These are phyloP conservation scores for Boletus huronensis DNA, from an alignment of 768 basidiomycete genomes.

Conservation along the genomic window DNA sequence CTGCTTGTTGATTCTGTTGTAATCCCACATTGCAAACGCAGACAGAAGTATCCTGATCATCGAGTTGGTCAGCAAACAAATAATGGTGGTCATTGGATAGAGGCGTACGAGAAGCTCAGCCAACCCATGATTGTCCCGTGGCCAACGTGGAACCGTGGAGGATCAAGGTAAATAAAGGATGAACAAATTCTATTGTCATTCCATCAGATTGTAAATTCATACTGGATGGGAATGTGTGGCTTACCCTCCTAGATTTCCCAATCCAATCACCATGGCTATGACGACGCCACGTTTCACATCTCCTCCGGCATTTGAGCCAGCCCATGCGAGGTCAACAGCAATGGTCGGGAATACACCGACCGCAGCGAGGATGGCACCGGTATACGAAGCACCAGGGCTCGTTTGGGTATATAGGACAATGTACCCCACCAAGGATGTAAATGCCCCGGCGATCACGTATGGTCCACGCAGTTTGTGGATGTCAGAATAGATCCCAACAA, in stretches of 20 bases:
- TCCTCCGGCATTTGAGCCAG: conserved; percentile 52
- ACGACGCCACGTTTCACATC: conserved; percentile 50
- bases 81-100: conserved; percentile 9
- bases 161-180: conserved; percentile 40
- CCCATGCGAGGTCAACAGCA: conserved; percentile 51
- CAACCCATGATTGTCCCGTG: conserved; percentile 38
- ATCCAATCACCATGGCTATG: conserved; percentile 50
- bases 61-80: conserved; percentile 26
- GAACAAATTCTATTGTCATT: conserved; percentile 34
- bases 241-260: conserved; percentile 54
- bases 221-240: conserved; percentile 17
- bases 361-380: conserved; percentile 48
- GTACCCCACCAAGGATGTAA: conserved; percentile 49
- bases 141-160: conserved; percentile 37
- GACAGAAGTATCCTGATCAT: conserved; percentile 39
- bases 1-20: conserved; percentile 44
- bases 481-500: conserved; percentile 42
- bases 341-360: conserved; percentile 52
- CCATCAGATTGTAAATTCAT: conserved; percentile 1
- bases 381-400: conserved; percentile 33
- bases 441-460: conserved; percentile 41
- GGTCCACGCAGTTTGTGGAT: conserved; percentile 44
- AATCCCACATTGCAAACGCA: conserved; percentile 47
- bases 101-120: conserved; percentile 26
- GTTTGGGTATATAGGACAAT: conserved; percentile 41